A percentile compares a stretch with the other conserved stretches of the same genome.
These are phyloP conservation scores for Graphilbum fragrans DNA, from an alignment of 2,329 filamentous ascomycete species.

Conservation along the genomic window DNA sequence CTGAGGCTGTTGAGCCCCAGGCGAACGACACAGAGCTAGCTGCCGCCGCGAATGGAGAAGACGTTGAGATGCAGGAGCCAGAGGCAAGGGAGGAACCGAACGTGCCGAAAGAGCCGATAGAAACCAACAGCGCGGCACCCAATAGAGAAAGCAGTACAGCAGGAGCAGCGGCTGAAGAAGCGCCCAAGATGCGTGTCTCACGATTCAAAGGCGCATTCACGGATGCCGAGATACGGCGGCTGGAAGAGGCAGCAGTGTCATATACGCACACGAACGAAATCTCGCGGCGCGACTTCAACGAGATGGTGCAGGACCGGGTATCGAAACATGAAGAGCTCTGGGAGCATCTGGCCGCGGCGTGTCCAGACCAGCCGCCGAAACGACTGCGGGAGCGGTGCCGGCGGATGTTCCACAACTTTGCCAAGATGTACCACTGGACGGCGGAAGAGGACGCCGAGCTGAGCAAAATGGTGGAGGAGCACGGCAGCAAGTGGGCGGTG, in stretches of 20 bases:
- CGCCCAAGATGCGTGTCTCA: constrained; percentile 10
- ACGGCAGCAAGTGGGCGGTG: constrained; percentile 45
- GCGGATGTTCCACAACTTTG: constrained; percentile 54
- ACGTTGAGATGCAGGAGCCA: neutral
- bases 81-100: neutral
- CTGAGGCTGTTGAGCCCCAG: neutral
- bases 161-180: neutral
- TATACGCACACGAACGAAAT: constrained; percentile 31
- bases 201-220: constrained; percentile 23
- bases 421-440: constrained; percentile 47
- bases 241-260: constrained; percentile 27
- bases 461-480: constrained; percentile 27
- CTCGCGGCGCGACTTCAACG: constrained; percentile 33
- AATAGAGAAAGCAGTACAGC: neutral
- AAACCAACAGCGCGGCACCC: neutral
- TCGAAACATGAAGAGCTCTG: constrained; percentile 31
- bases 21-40: neutral
- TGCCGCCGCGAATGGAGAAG: neutral
- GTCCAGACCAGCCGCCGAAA: constrained; percentile 36
- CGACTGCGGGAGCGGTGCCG: constrained; percentile 45
- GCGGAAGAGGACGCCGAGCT: constrained; percentile 45
- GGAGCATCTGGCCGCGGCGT: constrained; percentile 31
- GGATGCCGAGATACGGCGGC: constrained; percentile 27
- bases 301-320: constrained; percentile 22
- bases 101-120: neutral